A percentile compares a stretch with the other conserved stretches of the same genome.
Evolutionary conservation across 257 asterid species (phyloP).

Genomic region (Ilex asprella): DNA sequence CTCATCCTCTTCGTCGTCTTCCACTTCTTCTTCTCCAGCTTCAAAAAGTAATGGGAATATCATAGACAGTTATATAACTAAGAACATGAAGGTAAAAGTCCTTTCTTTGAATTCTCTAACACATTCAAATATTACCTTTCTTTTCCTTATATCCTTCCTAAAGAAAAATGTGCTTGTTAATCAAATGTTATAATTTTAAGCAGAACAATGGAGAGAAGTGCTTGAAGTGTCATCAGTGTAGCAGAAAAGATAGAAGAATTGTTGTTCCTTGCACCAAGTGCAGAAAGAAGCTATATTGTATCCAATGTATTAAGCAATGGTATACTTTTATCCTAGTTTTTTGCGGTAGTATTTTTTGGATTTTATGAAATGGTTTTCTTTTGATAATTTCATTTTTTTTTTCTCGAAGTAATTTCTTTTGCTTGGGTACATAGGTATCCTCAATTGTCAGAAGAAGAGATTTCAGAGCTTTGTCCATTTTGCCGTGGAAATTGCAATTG

Average conservation of each 20-base stretch:
- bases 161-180: background rate
- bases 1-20: background rate
- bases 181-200: background rate
- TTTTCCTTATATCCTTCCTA: no score
- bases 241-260: background rate
- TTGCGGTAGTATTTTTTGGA: no score
- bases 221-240: constrained; percentile 1
- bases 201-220: background rate
- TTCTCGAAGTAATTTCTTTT: background rate
- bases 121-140: no score
- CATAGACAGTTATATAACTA: background rate
- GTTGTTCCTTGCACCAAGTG: constrained; percentile 5
- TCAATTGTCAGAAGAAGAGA: constrained; percentile 44
- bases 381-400: background rate
- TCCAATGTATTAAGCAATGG: constrained; percentile 3
- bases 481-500: constrained; percentile 85
- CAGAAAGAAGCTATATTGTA: background rate
- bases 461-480: constrained; percentile 61
- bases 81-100: background rate
- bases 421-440: background rate
- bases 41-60: background rate
- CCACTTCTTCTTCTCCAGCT: background rate
- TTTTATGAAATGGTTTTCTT: background rate
- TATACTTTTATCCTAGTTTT: background rate
- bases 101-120: background rate